phyloP scores from a whole-genome alignment of 371 early-diverging fungal genomes.

The Parasitella parasitica region DNA sequence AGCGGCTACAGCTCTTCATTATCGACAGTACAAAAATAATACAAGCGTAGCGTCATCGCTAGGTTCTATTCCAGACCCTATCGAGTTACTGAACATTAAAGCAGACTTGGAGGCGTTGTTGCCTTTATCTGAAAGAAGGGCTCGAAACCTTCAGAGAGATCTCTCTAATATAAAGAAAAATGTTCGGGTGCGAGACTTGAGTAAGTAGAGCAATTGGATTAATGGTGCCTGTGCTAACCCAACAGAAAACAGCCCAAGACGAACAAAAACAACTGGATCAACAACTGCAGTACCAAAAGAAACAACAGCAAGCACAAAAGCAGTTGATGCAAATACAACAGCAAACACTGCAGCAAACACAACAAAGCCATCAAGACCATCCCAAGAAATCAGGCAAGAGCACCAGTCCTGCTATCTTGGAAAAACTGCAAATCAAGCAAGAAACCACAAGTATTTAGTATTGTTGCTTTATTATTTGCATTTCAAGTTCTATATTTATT shows the following conservation, averaged over 20 bases:
- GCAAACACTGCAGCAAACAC: neutral
- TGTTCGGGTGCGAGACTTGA: constrained; percentile 4
- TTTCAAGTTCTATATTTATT: neutral
- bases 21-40: constrained; percentile 25
- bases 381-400: neutral
- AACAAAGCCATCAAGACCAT: neutral
- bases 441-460: constrained; percentile 5
- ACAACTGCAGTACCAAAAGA: neutral
- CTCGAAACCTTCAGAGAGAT: constrained; percentile 30
- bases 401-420: constrained; percentile 4
- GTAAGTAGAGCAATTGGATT: neutral
- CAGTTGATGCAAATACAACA: neutral
- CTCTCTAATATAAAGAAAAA: constrained; percentile 20
- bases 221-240: neutral
- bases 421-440: constrained; percentile 15
- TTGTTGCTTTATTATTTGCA: neutral
- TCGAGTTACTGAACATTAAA: constrained; percentile 39
- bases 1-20: constrained; percentile 29
- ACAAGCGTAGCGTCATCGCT: constrained; percentile 26
- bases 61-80: constrained; percentile 32
- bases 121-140: constrained; percentile 32
- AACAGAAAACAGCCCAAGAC: neutral
- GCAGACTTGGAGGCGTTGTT: constrained; percentile 39
- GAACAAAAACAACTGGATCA: constrained; percentile 2
- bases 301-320: neutral